phyloP scores from a whole-genome alignment of 73 alveolate species.

The Stentor coeruleus region DNA sequence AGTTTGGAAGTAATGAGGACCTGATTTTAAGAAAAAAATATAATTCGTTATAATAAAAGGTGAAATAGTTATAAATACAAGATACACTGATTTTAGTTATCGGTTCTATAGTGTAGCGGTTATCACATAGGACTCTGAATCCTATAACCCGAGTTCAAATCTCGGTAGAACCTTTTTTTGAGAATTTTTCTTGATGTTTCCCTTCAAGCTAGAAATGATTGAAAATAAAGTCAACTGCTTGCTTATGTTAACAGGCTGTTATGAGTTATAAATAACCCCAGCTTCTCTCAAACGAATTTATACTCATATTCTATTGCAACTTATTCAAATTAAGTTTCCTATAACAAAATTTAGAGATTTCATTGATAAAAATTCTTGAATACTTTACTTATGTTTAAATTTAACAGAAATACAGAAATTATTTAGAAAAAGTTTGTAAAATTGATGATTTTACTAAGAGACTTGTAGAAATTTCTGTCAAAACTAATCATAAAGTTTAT shows the following conservation, averaged over 20 bases:
- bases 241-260: not conserved
- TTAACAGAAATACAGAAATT: constrained; percentile 38
- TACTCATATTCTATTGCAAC: constrained; percentile 51
- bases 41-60: too few relatives aligned
- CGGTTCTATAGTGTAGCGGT: constrained; percentile 12
- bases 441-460: constrained; percentile 44
- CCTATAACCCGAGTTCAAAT: constrained; percentile 11
- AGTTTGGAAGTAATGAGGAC: too few relatives aligned
- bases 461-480: constrained; percentile 41
- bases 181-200: too few relatives aligned
- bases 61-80: too few relatives aligned
- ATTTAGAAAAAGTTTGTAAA: constrained; percentile 30
- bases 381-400: constrained; percentile 33
- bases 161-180: constrained; percentile 13
- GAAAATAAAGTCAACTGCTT: not conserved
- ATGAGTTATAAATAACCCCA: not conserved
- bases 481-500: constrained; percentile 35
- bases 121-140: constrained; percentile 12
- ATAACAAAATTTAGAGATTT: constrained; percentile 28
- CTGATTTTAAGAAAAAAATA: too few relatives aligned
- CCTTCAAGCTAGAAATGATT: too few relatives aligned
- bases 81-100: too few relatives aligned
- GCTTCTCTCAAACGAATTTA: not conserved
- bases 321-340: constrained; percentile 46
- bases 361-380: not conserved